Evolutionary conservation across 106 monocot genomes (phyloP), one percentile per base, ranked within the genome.

Genomic region (Gastrodia elata): DNA sequence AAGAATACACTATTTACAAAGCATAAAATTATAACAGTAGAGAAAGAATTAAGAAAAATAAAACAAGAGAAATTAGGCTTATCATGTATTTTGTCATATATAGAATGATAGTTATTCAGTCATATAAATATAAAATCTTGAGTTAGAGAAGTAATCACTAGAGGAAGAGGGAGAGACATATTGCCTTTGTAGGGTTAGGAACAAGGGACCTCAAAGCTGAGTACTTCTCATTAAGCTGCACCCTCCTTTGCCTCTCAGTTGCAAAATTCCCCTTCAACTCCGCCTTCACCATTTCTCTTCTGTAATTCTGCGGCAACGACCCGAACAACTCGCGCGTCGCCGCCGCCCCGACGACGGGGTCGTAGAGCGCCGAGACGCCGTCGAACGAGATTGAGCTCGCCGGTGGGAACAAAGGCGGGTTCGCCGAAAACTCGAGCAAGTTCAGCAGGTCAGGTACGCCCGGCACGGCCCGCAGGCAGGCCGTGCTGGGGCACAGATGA

Each of bases 241-340:
- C 72, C 64, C 78, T 78, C 72, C 78, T 78, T n/a, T 78, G 78
- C 65, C 73, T 78, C 49, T 78, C 78, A 16, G 78, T 78, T 10
- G 48, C 64, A 49, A 78, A 78, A 43, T 46, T 72, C 27, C 71
- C 71, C 20, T 43, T 67, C 34, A 67, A 82, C 76, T 30, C 77
- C 32, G 67, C 83, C 65, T 44, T 46, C 14, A 59, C 76, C 14
- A 71, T 76, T 9, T 82, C 74, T 68, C 83, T 88, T 71, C 86
- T 79, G 57, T 84, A 81, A 28, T 74, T 77, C 68, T 88, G 39
- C 9, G 69, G 69, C 40, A 69, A 26, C 2, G 40, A 25, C 88
- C 24, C 77, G 77, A 68, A 90, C 82, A 20, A 78, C 39, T 42
- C 68, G 49, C 22, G 71, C 64, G 32, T 52, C 76, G 42, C 74